Percentiles rank a stretch among this genome's conserved stretches.
These are phyloP conservation scores for Polygonum maritimum DNA, from an alignment of 148 eudicot species.

Conservation along the genomic window DNA sequence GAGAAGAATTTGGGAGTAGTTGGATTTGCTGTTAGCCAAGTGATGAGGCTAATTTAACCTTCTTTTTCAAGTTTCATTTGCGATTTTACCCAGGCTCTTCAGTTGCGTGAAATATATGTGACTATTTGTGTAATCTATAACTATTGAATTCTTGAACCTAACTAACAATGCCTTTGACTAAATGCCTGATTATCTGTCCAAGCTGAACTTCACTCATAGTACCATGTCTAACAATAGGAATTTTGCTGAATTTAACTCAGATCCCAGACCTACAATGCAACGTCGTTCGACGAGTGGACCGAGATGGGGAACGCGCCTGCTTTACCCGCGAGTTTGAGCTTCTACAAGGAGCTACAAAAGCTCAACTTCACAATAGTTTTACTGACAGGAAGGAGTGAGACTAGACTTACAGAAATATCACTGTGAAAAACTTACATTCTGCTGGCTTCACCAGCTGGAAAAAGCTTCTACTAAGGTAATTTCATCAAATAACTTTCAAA, in stretches of 20 bases:
- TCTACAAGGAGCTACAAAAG: conserved; percentile 59
- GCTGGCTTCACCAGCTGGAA: conserved; percentile 68
- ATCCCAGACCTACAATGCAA: conserved; percentile 44
- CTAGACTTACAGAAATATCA: conserved; percentile 42
- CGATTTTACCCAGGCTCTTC: not conserved
- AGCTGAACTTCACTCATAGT: not conserved
- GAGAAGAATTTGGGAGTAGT: not conserved
- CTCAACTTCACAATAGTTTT: conserved; percentile 64
- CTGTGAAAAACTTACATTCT: conserved; percentile 35
- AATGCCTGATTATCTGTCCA: not conserved
- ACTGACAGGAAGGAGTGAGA: conserved; percentile 69
- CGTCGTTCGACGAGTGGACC: conserved; percentile 47
- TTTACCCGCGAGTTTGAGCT: conserved; percentile 55
- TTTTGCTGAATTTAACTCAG: conserved; percentile 17
- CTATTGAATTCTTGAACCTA: not conserved
- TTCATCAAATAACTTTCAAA: not conserved
- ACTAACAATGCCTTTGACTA: not conserved
- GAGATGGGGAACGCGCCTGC: conserved; percentile 52
- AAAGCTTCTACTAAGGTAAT: conserved; percentile 63
- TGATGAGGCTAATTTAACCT: not conserved
- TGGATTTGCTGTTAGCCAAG: not conserved
- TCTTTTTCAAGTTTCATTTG: not conserved
- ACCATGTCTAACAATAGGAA: not conserved
- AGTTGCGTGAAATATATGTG: not conserved
- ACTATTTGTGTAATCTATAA: not conserved